Evolutionary conservation across 441 rosid genomes (phyloP), one percentile per base, ranked within the genome.

Genomic region (Viola pubescens): DNA sequence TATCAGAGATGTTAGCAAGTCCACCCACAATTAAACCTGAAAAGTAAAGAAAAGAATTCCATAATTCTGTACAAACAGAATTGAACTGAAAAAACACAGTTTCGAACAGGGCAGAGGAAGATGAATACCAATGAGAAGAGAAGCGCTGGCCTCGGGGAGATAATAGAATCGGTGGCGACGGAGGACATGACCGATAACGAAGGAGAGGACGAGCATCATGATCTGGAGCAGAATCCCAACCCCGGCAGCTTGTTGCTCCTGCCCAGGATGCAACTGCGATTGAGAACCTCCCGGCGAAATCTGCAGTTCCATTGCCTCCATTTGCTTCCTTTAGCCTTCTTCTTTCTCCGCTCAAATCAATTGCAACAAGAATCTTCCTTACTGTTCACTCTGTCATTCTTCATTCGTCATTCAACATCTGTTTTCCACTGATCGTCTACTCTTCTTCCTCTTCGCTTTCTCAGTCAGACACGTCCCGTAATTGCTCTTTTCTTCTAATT

Each of bases 191-290:
- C 99, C 97, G 37, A 94, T 88, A 44, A 94, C 95, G 73, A 94
- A 94, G 63, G 97, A 94, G 70, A 90, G 96, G 50, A 94, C 99
- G 38, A 94, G 99, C 96, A 90, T 94, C 99, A 94, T 90, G 81
- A 94, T 90, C 89, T 94, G 99, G 46, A 94, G 95, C 65, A 90
- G 89, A 69, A 94, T 94, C 41, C 99, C 99, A 8, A 94, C 95
- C 58, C 99, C 97, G 0, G 99, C 97, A 0, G 96, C 99, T 65
- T 90, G 97, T 75, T 94, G 98, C 64, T 88, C 95, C 72, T 84
- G 88, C 9, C 83, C 96, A 2, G 86, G 81, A 26, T 77, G 85
- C 39, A 71, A 75, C 38, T 37, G 56, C 56, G 56, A 53, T 11
- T 53, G 49, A 7, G 49, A 46, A 46, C 6, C 55, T 3, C 42